Conservation (phyloP, 1,284 basidiomycete genomes). For the Termitomyces sp. region DNA sequence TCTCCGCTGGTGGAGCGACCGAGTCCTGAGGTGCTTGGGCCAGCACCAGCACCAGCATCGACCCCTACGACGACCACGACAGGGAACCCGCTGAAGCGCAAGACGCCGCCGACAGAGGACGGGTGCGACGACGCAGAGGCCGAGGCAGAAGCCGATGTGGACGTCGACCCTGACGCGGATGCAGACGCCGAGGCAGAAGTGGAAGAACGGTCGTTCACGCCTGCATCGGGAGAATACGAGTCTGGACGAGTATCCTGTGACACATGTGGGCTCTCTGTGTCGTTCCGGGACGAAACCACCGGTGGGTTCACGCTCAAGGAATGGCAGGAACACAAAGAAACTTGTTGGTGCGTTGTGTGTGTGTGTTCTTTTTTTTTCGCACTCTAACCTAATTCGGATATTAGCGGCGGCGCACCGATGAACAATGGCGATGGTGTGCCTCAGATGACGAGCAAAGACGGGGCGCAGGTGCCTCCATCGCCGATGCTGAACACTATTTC, state of each 20-base stretch:
- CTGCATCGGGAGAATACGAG: conserved; percentile 39
- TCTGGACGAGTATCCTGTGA: conserved; percentile 61
- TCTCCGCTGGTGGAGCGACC: too few species aligned
- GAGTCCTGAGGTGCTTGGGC: too few species aligned
- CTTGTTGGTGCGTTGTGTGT: conserved; percentile 47
- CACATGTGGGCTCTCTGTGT: conserved; percentile 52
- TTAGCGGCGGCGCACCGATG: neutral
- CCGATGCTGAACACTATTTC: neutral
- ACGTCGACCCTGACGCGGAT: neutral
- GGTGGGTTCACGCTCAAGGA: conserved; percentile 60
- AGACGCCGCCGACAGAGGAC: neutral
- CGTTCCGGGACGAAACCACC: conserved; percentile 57
- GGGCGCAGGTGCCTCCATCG: neutral
- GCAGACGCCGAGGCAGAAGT: neutral
- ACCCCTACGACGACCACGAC: too few species aligned
- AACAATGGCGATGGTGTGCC: neutral
- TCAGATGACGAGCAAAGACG: too few species aligned
- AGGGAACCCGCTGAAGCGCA: neutral
- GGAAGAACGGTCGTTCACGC: conserved; percentile 14
- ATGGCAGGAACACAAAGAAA: conserved; percentile 61
- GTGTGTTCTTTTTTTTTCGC: neutral
- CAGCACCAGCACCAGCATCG: too few species aligned
- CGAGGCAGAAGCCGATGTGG: neutral
- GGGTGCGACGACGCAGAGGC: neutral
- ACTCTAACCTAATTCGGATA: too few species aligned